Evolutionary conservation across 169 alveolate species (phyloP), one percentile per base, ranked within the genome.

Genomic region (Babesia ovata): DNA sequence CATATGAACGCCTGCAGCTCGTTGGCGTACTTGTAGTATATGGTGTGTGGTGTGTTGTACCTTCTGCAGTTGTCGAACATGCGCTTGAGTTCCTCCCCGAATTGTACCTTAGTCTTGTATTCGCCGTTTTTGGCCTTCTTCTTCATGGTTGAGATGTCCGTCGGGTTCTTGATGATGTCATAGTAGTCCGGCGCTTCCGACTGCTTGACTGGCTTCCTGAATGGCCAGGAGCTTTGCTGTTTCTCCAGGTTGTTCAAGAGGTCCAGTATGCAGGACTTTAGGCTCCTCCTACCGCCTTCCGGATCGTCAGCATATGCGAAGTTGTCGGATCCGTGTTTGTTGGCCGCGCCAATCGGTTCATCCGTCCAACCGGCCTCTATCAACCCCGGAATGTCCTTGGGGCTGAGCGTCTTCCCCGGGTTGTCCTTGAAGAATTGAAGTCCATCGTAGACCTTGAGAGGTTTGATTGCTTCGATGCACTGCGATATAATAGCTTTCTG

Each of bases 141-240:
- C 70, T 91, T 79, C 95, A 98, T 93, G n/a, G 98, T 96, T 44
- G 93, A 88, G 45, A 98, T 91, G 79, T 97, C 99, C 46, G 97
- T 95, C 0, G 99, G 99, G 50, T 96, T 95, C 49, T 91, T 94
- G 33, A 98, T 96, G 29, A 96, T 95, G 56, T 97, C 98, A 86
- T 96, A 97, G 87, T 98, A 98, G 86, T 98, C 99, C 0, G 98
- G 98, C 1, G 98, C 99, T 69, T 96, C 98, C 10, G 95, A 93
- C 39, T 86, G 91, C 48, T 96, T 92, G 13, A 98, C 99, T 4
- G 99, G 99, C 69, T 96, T 95, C 61, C 94, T 76, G 86, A 97
- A 98, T 4, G 98, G 98, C 98, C 98, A 95, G 4, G 97, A 91
- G 21, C 93, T 87, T 52, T 89, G 95, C 39, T 94, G 97, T 39